phyloP scores from a whole-genome alignment of 257 asterid genomes.

The Solanum arcanum region DNA sequence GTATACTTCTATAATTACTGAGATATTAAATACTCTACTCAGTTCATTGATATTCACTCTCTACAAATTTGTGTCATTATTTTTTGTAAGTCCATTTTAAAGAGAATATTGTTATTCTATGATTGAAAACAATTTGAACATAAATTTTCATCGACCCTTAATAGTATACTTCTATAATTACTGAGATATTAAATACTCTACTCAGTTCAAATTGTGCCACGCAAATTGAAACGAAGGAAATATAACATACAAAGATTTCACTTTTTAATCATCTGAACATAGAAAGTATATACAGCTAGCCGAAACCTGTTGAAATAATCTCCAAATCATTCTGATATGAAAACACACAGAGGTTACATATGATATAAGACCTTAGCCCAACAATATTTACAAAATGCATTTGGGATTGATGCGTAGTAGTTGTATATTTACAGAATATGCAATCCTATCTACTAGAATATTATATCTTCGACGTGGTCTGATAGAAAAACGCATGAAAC shows the following conservation, averaged over 20 bases:
- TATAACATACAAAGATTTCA: background rate
- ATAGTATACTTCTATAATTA: too few species aligned
- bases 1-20: too few species aligned
- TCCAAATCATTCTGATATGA: background rate
- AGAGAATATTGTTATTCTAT: background rate
- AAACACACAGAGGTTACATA: background rate
- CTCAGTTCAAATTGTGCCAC: background rate
- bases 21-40: background rate
- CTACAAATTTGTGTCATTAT: background rate
- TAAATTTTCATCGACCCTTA: background rate
- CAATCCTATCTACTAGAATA: background rate
- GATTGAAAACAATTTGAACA: too few species aligned
- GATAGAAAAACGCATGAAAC: background rate
- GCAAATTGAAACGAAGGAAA: accelerated
- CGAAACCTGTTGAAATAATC: background rate
- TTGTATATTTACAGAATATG: background rate
- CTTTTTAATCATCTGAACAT: background rate
- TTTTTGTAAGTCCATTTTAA: background rate
- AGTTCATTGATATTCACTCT: background rate
- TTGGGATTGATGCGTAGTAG: background rate
- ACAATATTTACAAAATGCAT: background rate
- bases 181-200: background rate
- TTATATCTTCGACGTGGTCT: background rate
- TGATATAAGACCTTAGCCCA: background rate
- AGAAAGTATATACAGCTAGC: background rate